Base-by-base conservation (phyloP, 495 filamentous ascomycete genomes). In the Mycothermus thermophilus region DNA sequence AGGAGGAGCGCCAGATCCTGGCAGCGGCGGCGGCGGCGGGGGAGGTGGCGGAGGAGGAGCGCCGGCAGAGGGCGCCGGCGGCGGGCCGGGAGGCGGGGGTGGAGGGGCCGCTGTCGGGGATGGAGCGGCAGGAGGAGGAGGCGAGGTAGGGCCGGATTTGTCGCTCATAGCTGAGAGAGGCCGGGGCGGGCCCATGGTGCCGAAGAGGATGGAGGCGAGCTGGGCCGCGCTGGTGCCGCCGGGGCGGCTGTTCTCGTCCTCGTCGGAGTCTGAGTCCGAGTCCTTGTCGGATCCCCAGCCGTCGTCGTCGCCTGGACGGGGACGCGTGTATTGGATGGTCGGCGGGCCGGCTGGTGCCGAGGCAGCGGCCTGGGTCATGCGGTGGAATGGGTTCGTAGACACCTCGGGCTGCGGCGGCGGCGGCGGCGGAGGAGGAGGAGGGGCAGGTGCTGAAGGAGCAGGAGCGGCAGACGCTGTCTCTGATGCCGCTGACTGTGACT, bases 301-400 rank as follows among this genome's bases (percentile, higher is more conserved):
- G 42, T 94, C 86, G 40, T 86, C 80, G 27, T 66, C 62, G 12
- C 48, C 68, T 39, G 39, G 59, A 60, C 30, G 51, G 13, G 36
- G 51, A 40, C n/a, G n/a, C n/a, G n/a, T n/a, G n/a, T n/a, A n/a
- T n/a, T n/a, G 23, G 41, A 41, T 34, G 61, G 12, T 20, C 38
- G 60, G 32, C 50, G 17, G 34, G 66, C 51, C 13, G 61, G 52
- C 6, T 62, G 47, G 19, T n/a, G n/a, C n/a, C n/a, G n/a, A n/a
- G n/a, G n/a, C n/a, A n/a, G 62, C 54, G 39, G 78, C 60, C 41
- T 75, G 79, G 10, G 78, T 71, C 30, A 93, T 65, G 30, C 86
- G 82, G 58, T 90, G 84, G 74, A 97, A 97, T n/a, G 90, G 90
- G 48, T 97, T 97, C 22, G 80, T 92, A 15, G 83, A 84, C 24